Evolutionary conservation across 768 basidiomycete species (phyloP).

Genomic region (Pleurotus giganteus): DNA sequence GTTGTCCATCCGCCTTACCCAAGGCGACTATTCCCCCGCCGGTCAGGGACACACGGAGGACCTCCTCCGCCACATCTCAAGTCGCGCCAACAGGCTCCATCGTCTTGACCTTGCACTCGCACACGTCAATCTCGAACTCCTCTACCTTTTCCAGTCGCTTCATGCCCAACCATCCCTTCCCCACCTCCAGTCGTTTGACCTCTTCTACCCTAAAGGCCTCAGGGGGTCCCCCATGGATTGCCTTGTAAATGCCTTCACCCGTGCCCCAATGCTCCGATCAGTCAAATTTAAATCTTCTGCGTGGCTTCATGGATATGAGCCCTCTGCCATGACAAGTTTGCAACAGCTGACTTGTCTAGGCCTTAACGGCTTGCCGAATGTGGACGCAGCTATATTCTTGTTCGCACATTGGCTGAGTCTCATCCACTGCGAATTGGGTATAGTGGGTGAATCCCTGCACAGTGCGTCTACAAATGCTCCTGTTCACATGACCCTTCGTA

Average conservation of each 20-base stretch:
- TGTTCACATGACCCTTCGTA: neutral
- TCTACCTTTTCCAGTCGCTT: slow-evolving; percentile 28
- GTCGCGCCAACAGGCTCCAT: neutral
- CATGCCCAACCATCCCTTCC: slow-evolving; percentile 16
- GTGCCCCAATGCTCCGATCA: neutral
- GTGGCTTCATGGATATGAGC: too few relatives aligned
- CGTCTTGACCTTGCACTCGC: slow-evolving; percentile 7
- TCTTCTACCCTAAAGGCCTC: neutral
- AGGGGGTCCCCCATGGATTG: neutral
- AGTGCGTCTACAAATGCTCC: too few relatives aligned
- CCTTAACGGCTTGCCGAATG: too few relatives aligned
- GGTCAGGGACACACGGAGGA: slow-evolving; percentile 16
- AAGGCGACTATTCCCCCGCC: slow-evolving; percentile 29
- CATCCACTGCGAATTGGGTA: too few relatives aligned
- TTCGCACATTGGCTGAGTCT: too few relatives aligned
- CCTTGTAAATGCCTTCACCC: neutral
- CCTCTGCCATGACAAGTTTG: too few relatives aligned
- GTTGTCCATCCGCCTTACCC: slow-evolving; percentile 27
- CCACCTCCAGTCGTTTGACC: neutral
- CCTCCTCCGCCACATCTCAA: neutral
- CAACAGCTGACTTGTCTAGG: too few relatives aligned
- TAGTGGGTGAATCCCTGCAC: too few relatives aligned
- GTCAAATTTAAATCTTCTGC: neutral
- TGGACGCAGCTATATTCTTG: too few relatives aligned
- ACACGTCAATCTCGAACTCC: slow-evolving; percentile 22